phyloP scores from a whole-genome alignment of 495 filamentous ascomycete species.

The Amphirosellinia nigrospora region DNA sequence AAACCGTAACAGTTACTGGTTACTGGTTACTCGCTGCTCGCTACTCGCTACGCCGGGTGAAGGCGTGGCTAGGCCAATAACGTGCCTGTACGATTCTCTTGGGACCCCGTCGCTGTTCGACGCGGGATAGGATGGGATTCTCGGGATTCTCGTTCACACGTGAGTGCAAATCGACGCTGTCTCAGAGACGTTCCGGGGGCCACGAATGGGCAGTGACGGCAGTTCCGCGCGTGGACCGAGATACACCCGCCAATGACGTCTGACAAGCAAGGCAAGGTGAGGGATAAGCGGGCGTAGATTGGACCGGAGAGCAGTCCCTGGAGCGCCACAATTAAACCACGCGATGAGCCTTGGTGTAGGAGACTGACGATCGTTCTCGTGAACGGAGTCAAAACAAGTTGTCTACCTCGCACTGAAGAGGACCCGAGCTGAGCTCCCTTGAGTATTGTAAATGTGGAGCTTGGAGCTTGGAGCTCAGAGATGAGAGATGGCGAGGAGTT shows the following conservation, averaged over 20 bases:
- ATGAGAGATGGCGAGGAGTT: no score
- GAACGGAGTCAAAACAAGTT: background rate
- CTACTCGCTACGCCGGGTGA: no score
- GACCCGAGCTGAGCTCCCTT: background rate
- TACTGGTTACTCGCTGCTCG: no score
- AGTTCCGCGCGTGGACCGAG: slow-evolving; percentile 12
- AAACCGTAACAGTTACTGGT: slow-evolving; percentile 28
- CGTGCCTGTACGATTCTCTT: background rate
- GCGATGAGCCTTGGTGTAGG: background rate
- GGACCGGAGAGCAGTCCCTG: background rate
- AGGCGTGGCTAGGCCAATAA: slow-evolving; percentile 13
- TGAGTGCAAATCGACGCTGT: slow-evolving; percentile 14
- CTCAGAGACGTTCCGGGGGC: slow-evolving; percentile 25
- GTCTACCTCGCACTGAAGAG: background rate
- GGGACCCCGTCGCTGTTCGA: slow-evolving; percentile 2
- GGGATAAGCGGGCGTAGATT: background rate
- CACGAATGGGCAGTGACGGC: slow-evolving; percentile 15
- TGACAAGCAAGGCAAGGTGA: background rate
- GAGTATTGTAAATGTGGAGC: background rate
- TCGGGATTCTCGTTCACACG: slow-evolving; percentile 10
- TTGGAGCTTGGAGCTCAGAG: background rate
- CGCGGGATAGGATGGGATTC: slow-evolving; percentile 1
- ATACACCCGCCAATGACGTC: slow-evolving; percentile 11
- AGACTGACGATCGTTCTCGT: slow-evolving; percentile 12
- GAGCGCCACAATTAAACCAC: slow-evolving; percentile 6